A percentile compares a stretch with the other conserved stretches of the same genome.
Conservation (phyloP, 2,329 filamentous ascomycete species). For the Berkeleyomyces rouxiae region DNA sequence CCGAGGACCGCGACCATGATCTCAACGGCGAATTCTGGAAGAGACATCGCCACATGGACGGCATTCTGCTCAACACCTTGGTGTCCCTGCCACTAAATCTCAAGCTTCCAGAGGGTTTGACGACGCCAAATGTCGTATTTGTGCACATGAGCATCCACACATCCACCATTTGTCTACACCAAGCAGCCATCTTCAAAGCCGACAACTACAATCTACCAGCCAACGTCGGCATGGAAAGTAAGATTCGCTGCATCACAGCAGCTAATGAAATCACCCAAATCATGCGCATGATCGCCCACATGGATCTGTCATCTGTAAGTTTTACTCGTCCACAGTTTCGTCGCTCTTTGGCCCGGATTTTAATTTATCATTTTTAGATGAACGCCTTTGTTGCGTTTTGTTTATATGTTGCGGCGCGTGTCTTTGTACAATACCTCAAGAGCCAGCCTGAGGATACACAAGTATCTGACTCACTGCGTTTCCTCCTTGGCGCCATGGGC, state of each 20-base stretch:
- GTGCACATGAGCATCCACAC: slow-evolving; percentile 96
- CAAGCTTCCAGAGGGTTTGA: slow-evolving; percentile 59
- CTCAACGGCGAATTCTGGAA: slow-evolving; percentile 93
- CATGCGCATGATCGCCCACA: slow-evolving; percentile 86
- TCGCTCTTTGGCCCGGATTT: background rate
- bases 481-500: slow-evolving; percentile 79
- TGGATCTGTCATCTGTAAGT: slow-evolving; percentile 67
- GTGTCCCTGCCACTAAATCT: slow-evolving; percentile 67
- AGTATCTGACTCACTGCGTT: slow-evolving; percentile 67
- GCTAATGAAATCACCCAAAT: slow-evolving; percentile 88
- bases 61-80: slow-evolving; percentile 73
- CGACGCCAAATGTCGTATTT: slow-evolving; percentile 75
- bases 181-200: slow-evolving; percentile 93
- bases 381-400: slow-evolving; percentile 94
- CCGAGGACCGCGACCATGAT: slow-evolving; percentile 68
- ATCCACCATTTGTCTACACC: slow-evolving; percentile 91
- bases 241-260: slow-evolving; percentile 79
- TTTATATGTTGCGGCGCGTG: slow-evolving; percentile 84
- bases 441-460: slow-evolving; percentile 73
- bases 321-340: too few species aligned
- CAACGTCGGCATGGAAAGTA: slow-evolving; percentile 73
- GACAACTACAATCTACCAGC: slow-evolving; percentile 69
- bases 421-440: slow-evolving; percentile 94
- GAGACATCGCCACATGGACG: slow-evolving; percentile 75
- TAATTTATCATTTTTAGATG: slow-evolving; percentile 41